phyloP scores from a whole-genome alignment of 129 eudicot genomes.

The Gnaphalium uliginosum region DNA sequence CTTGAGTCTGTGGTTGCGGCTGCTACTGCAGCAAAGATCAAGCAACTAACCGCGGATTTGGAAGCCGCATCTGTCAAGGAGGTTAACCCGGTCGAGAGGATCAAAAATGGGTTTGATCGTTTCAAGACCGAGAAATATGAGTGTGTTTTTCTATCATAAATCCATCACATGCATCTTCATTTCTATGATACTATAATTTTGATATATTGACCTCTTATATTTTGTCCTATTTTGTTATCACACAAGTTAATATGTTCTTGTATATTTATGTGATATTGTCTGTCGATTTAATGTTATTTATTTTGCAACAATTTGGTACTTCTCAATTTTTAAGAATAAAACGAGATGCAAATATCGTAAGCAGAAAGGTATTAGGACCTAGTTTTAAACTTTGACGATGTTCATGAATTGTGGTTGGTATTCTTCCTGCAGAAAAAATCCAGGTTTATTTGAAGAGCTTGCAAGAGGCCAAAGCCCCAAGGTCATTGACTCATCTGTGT shows the following conservation, averaged over 20 bases:
- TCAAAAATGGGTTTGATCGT: slow-evolving; percentile 63
- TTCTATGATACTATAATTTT: neutral
- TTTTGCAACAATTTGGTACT: too few species aligned
- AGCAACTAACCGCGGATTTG: slow-evolving; percentile 69
- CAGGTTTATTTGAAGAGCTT: slow-evolving; percentile 56
- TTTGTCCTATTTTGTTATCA: neutral
- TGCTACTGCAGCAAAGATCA: slow-evolving; percentile 64
- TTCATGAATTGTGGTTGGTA: neutral
- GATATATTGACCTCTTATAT: neutral
- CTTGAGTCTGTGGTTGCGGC: slow-evolving; percentile 58
- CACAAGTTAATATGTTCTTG: too few species aligned
- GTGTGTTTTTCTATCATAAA: slow-evolving; percentile 38
- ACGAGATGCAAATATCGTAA: neutral
- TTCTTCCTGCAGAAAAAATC: slow-evolving; percentile 51
- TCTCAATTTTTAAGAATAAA: neutral
- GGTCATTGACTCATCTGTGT: slow-evolving; percentile 42
- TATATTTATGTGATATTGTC: too few species aligned
- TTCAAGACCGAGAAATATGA: slow-evolving; percentile 69
- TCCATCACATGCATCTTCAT: neutral
- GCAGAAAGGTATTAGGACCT: neutral
- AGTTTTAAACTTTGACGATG: neutral
- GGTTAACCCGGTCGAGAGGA: slow-evolving; percentile 53
- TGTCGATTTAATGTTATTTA: too few species aligned
- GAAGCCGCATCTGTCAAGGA: slow-evolving; percentile 37
- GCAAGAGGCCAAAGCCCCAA: slow-evolving; percentile 72